These are phyloP conservation scores for Clarireedia paspali DNA, from an alignment of 2,329 filamentous ascomycete genomes.

Conservation along the genomic window DNA sequence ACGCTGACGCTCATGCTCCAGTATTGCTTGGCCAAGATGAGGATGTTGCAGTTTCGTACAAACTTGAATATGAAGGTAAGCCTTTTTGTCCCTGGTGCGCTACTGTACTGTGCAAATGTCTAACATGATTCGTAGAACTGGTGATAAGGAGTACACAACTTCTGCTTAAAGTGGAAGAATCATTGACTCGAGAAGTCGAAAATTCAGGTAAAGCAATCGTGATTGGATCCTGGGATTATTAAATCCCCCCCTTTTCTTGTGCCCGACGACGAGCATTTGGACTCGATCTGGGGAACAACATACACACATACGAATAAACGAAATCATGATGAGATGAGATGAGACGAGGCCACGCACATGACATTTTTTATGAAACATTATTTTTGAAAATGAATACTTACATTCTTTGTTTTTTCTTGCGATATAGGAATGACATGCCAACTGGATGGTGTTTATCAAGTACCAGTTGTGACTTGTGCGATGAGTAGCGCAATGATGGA, in stretches of 20 bases:
- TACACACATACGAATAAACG: background rate
- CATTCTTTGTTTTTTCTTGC: background rate
- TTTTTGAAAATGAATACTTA: conserved; percentile 6
- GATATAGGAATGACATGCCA: too few species aligned
- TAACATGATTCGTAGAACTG: conserved; percentile 47
- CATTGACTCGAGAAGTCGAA: conserved; percentile 50
- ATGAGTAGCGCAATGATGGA: too few species aligned
- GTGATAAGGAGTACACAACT: conserved; percentile 57
- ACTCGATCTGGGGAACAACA: background rate
- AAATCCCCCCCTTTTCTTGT: background rate
- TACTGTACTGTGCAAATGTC: background rate
- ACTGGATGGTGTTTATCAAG: too few species aligned
- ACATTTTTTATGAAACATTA: background rate
- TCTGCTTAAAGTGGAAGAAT: conserved; percentile 58
- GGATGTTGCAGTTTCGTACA: conserved; percentile 61
- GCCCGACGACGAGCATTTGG: background rate
- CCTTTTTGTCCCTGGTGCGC: conserved; percentile 1
- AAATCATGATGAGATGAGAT: background rate
- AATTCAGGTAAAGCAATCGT: conserved; percentile 59
- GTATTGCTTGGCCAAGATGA: conserved; percentile 42
- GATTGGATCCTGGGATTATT: conserved; percentile 41
- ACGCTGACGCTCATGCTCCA: conserved; percentile 36
- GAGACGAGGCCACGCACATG: too few species aligned
- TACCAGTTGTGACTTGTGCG: too few species aligned
- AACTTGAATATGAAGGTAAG: conserved; percentile 65